Percentiles rank a stretch among this genome's conserved stretches.
Conservation (phyloP, 306 rosid genomes). For the Abrus precatorius region DNA sequence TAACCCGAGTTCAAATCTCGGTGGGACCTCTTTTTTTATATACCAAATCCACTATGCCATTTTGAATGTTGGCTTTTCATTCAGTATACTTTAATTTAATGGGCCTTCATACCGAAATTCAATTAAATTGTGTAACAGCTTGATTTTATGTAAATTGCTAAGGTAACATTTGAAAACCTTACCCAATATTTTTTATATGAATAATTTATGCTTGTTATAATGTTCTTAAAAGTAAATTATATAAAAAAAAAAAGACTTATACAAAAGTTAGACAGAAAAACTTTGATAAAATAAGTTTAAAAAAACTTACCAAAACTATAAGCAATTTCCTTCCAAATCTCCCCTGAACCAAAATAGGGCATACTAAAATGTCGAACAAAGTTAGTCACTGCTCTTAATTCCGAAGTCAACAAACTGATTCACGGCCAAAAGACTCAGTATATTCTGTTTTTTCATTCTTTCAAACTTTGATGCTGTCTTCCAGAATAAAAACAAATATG, state of each 20-base stretch:
- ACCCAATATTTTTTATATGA: too few relatives aligned
- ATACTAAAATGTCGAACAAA: background rate
- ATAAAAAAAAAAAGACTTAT: too few relatives aligned
- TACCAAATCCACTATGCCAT: background rate
- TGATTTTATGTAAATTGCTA: too few relatives aligned
- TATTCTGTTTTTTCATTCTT: conserved; percentile 38
- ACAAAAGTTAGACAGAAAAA: too few relatives aligned
- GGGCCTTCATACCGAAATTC: too few relatives aligned
- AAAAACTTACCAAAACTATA: too few relatives aligned
- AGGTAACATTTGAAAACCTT: too few relatives aligned
- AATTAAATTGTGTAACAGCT: too few relatives aligned
- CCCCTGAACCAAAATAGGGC: background rate
- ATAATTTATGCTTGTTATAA: too few relatives aligned
- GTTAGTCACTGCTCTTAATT: background rate
- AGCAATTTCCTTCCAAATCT: too few relatives aligned
- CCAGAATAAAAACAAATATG: conserved; percentile 51
- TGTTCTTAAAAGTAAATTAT: too few relatives aligned
- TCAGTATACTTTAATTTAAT: background rate
- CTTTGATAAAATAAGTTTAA: too few relatives aligned
- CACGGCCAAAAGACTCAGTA: conserved; percentile 34
- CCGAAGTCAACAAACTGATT: background rate
- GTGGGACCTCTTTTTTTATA: conserved; percentile 51
- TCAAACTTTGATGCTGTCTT: conserved; percentile 31
- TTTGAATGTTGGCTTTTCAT: background rate
- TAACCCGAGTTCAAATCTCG: conserved; percentile 73